These are phyloP conservation scores for Cinnamomum chago DNA, from an alignment of 164 flowering plant species.

Conservation along the genomic window DNA sequence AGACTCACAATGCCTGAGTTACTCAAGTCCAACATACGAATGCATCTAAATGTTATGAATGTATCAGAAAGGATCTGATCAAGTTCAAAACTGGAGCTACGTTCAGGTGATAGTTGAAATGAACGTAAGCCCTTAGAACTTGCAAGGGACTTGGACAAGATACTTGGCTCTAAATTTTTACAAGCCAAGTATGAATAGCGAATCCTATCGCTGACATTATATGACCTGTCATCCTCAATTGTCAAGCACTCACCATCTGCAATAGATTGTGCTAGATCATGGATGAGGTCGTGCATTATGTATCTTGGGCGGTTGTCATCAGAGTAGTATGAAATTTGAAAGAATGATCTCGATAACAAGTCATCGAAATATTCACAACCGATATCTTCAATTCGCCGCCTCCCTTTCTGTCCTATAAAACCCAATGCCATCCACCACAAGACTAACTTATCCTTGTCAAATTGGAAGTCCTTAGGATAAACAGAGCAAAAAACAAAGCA, in stretches of 20 bases:
- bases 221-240: neutral
- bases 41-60: neutral
- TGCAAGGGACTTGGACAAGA: too few relatives aligned
- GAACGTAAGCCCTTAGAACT: too few relatives aligned
- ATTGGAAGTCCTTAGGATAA: slow-evolving; percentile 4
- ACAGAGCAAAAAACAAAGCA: slow-evolving; percentile 7
- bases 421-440: slow-evolving; percentile 8
- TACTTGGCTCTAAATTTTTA: too few relatives aligned
- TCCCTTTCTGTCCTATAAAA: neutral
- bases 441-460: neutral
- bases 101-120: too few relatives aligned
- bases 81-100: too few relatives aligned
- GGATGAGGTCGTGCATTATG: slow-evolving; percentile 9
- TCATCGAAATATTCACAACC: neutral
- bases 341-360: neutral
- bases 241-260: neutral
- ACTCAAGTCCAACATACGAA: slow-evolving; percentile 1
- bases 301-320: neutral
- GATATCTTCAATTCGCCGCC: neutral
- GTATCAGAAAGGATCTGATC: neutral
- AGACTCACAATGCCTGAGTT: neutral
- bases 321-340: neutral
- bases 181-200: slow-evolving; percentile 3
- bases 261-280: neutral
- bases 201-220: neutral